Evolutionary conservation across 2,329 filamentous ascomycete genomes (phyloP), one percentile per base, ranked within the genome.

Genomic region (Malbranchea zuffiana): DNA sequence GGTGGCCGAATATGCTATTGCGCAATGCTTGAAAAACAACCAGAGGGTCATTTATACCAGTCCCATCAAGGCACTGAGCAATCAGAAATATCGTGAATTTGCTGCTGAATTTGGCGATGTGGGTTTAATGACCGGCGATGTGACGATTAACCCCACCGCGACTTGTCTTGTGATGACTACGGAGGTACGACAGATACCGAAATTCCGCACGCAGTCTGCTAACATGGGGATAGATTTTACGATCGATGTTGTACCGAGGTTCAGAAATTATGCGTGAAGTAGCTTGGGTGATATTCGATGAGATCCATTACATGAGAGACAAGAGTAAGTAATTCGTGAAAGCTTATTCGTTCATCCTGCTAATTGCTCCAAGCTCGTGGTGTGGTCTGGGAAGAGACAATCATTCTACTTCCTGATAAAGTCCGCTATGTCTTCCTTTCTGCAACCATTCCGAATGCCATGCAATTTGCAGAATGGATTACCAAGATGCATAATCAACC

Each of bases 221-320:
- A 12, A 41, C 12, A 12, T 19, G 17, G n/a, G 7, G 21, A 25
- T 37, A 68, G 67, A 98, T 98, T 85, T 63, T 98, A 56, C 81
- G 90, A 32, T 96, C 88, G 12, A 98, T 98, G 90, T 60, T 98
- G 63, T 98, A 98, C 61, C 76, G 90, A 49, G 90, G 90, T 42
- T 96, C 90, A 0, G 90, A 98, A 65, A 96, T 98, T 47, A 98
- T 98, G 88, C 85, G 90, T 48, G 90, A 98, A 66, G 92, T 98
- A 1, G 87, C 82, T 10, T 98, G 90, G 90, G 92, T 98, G 1
- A 70, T 98, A 2, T 98, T 98, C 51, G 90, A 98, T 61, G 90
- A 98, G 61, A 93, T 98, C 44, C 90, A 98, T 62, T 98, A 98
- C 63, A 80, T 98, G 77, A 78, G 90, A 53, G 90, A 98, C 62